A percentile compares a stretch with the other conserved stretches of the same genome.
Conservation (phyloP, 495 filamentous ascomycete species). For the Staphylotrichum longicolle region DNA sequence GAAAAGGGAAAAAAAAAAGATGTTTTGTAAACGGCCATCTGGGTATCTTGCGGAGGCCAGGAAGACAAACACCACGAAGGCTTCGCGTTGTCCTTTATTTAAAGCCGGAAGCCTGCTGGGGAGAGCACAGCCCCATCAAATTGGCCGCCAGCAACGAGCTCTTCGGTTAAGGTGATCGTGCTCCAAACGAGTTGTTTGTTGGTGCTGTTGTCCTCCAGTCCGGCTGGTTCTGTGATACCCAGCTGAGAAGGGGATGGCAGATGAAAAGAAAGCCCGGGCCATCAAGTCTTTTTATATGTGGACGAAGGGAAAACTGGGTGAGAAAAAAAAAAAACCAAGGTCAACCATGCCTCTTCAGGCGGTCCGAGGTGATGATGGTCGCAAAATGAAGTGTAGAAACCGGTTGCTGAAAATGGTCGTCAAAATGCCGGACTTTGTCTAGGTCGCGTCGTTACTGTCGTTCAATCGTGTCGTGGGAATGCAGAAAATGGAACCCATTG, state of each 20-base stretch:
- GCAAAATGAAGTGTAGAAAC: neutral
- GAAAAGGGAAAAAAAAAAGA: neutral
- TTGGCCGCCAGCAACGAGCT: no score
- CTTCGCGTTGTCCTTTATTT: no score
- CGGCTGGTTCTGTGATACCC: conserved; percentile 37
- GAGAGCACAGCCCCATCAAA: no score
- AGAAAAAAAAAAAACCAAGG: neutral
- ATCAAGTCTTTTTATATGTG: conserved; percentile 13
- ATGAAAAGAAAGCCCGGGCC: conserved; percentile 11
- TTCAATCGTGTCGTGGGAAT: conserved; percentile 37
- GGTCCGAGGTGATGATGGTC: neutral
- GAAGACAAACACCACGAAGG: no score
- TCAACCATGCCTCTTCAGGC: neutral
- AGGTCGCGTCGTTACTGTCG: conserved; percentile 33
- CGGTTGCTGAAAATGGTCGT: conserved; percentile 18
- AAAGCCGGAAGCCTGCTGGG: no score
- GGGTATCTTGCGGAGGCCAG: no score
- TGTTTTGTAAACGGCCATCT: no score
- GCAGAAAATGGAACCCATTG: conserved; percentile 13
- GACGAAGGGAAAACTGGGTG: neutral
- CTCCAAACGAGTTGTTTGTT: neutral
- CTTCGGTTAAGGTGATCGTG: no score
- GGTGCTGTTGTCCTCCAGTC: neutral
- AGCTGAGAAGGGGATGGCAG: conserved; percentile 11
- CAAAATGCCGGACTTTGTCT: conserved; percentile 30